A percentile compares a stretch with the other conserved stretches of the same genome.
These are phyloP conservation scores for Stemphylium vesicarium DNA, from an alignment of 2,329 filamentous ascomycete genomes.

Conservation along the genomic window DNA sequence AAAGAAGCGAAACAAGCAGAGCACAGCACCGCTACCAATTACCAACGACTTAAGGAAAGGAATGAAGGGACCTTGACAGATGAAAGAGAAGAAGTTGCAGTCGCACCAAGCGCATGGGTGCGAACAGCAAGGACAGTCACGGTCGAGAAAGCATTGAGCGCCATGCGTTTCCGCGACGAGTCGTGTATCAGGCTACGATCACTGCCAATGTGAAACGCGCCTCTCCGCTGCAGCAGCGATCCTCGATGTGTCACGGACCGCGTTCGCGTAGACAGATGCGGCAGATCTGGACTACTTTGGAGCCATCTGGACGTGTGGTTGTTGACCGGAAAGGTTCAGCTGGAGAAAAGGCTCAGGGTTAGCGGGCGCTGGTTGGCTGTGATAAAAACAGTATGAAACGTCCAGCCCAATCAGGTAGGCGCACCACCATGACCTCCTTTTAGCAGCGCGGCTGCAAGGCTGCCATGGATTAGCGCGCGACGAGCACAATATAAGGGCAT, in stretches of 20 bases:
- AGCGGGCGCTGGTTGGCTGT: slow-evolving; percentile 27
- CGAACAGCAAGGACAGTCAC: slow-evolving; percentile 31
- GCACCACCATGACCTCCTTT: slow-evolving; percentile 19
- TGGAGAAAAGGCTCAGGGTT: slow-evolving; percentile 7
- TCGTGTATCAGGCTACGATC: slow-evolving; percentile 36
- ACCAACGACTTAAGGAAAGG: slow-evolving; percentile 33
- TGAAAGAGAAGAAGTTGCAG: slow-evolving; percentile 30
- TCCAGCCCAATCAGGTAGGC: slow-evolving; percentile 31
- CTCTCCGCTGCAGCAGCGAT: slow-evolving; percentile 19
- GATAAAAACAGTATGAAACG: slow-evolving; percentile 16
- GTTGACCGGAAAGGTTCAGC: slow-evolving; percentile 8
- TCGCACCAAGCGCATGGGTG: slow-evolving; percentile 39
- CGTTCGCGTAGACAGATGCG: slow-evolving; percentile 22
- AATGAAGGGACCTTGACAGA: slow-evolving; percentile 31
- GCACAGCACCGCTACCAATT: slow-evolving; percentile 47
- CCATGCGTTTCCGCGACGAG: slow-evolving; percentile 40
- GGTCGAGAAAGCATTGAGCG: slow-evolving; percentile 44
- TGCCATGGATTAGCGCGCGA: slow-evolving; percentile 11
- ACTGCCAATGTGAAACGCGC: slow-evolving; percentile 32
- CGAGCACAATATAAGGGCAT: slow-evolving; percentile 28
- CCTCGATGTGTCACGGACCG: slow-evolving; percentile 24
- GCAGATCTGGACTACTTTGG: slow-evolving; percentile 14
- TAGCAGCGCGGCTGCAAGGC: slow-evolving; percentile 7
- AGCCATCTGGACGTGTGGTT: slow-evolving; percentile 11
- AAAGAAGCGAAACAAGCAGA: slow-evolving; percentile 46